A percentile compares a stretch with the other conserved stretches of the same genome.
Evolutionary conservation across 768 basidiomycete genomes (phyloP).

Genomic region (Leccinum aurantiacum): DNA sequence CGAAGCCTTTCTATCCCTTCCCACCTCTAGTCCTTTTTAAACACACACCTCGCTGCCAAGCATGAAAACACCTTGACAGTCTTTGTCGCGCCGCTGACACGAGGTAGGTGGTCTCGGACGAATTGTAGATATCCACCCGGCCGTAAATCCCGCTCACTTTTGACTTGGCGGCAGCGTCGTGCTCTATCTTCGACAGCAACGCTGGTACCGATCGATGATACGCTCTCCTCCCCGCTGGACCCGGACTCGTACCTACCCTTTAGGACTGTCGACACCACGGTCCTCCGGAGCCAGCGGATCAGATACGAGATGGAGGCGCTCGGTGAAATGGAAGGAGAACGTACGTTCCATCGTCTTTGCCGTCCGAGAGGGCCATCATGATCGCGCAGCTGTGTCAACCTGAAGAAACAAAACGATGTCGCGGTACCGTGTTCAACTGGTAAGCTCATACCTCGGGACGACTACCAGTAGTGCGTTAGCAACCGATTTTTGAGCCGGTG

Average conservation of each 20-base stretch:
- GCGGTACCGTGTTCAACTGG: too few species aligned
- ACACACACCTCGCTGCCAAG: conserved; percentile 86
- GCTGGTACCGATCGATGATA: conserved; percentile 33
- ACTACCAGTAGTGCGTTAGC: too few species aligned
- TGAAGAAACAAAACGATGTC: too few species aligned
- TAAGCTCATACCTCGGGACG: too few species aligned
- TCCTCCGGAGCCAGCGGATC: conserved; percentile 53
- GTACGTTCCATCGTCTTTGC: conserved; percentile 11
- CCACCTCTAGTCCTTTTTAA: conserved; percentile 86
- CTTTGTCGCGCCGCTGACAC: conserved; percentile 82
- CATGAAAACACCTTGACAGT: conserved; percentile 93
- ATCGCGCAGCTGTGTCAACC: too few species aligned
- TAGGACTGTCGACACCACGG: conserved; percentile 66
- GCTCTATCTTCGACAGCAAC: conserved; percentile 69
- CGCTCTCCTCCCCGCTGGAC: conserved; percentile 44
- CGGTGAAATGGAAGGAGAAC: conserved; percentile 48
- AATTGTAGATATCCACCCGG: background rate
- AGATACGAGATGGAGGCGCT: conserved; percentile 59
- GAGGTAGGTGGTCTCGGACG: conserved; percentile 50
- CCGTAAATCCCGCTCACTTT: background rate
- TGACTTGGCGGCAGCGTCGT: conserved; percentile 50
- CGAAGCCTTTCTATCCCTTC: conserved; percentile 44
- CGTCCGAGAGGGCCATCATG: background rate
- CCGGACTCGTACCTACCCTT: conserved; percentile 86
- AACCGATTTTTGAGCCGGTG: too few species aligned